Evolutionary conservation across 345 rosid genomes (phyloP).

Genomic region (Moricandia moricandioides): DNA sequence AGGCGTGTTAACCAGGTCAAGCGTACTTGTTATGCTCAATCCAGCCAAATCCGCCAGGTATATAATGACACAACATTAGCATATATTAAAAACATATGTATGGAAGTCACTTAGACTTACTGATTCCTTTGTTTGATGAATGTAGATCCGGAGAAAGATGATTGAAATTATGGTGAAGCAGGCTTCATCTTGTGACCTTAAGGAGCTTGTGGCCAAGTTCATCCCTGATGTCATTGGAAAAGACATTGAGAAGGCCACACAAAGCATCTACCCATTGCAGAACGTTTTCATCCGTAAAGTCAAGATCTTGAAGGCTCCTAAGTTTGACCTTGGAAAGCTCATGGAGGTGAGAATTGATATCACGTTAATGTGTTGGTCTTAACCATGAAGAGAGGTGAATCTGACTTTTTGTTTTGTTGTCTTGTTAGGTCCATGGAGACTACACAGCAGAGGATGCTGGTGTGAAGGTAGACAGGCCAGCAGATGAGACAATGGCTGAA

Average conservation of each 20-base stretch:
- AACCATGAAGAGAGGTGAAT: not conserved
- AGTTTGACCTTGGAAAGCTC: conserved; percentile 91
- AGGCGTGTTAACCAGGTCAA: conserved; percentile 90
- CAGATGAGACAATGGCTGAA: conserved; percentile 24
- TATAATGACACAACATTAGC: not conserved
- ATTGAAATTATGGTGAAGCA: conserved; percentile 78
- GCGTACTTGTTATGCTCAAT: conserved; percentile 91
- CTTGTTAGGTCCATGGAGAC: conserved; percentile 37
- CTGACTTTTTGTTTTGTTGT: not conserved
- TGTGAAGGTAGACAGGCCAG: conserved; percentile 39
- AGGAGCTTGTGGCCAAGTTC: conserved; percentile 71
- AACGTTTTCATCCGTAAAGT: conserved; percentile 86
- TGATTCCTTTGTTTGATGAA: not conserved
- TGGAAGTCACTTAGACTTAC: not conserved
- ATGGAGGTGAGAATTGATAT: conserved; percentile 55
- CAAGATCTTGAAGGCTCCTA: conserved; percentile 88
- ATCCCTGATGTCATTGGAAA: conserved; percentile 83
- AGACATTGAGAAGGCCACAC: conserved; percentile 82
- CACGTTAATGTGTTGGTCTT: not conserved
- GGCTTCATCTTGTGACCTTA: conserved; percentile 80
- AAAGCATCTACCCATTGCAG: conserved; percentile 73
- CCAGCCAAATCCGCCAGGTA: conserved; percentile 84
- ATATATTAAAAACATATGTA: not conserved
- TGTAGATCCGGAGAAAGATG: conserved; percentile 89
- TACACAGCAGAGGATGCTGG: conserved; percentile 36